Evolutionary conservation across 495 filamentous ascomycete species (phyloP).

Genomic region (Neurospora tetraspora): DNA sequence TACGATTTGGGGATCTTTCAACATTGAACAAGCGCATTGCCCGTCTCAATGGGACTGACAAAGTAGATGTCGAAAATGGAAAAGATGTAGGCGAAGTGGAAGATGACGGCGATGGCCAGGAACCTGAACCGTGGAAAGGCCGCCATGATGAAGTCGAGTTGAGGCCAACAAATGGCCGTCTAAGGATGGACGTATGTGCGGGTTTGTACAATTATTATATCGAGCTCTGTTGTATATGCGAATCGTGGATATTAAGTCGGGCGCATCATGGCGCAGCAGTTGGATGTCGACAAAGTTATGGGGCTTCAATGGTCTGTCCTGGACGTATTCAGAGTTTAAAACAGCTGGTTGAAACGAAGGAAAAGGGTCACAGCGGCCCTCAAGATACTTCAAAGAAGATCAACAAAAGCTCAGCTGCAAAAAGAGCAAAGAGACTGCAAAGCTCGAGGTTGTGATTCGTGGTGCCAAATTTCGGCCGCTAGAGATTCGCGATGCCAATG

Average conservation of each 20-base stretch:
- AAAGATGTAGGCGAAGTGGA: conserved; percentile 89
- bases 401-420: not conserved
- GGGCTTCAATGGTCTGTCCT: not conserved
- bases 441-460: not conserved
- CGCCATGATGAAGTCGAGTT: conserved; percentile 46
- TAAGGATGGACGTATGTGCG: conserved; percentile 1
- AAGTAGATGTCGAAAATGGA: conserved; percentile 99
- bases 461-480: not conserved
- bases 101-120: conserved; percentile 80
- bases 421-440: not conserved
- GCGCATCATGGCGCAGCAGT: conserved; percentile 12
- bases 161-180: conserved; percentile 6
- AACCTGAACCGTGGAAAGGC: conserved; percentile 79
- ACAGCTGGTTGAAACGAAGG: not conserved
- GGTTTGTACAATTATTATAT: not conserved
- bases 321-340: not conserved
- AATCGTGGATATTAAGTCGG: not conserved
- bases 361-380: not conserved
- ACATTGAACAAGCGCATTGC: conserved; percentile 77
- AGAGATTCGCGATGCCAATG: not conserved
- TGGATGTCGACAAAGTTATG: too few species aligned
- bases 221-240: not conserved
- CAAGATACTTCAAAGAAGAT: not conserved
- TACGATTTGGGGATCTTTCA: conserved; percentile 46
- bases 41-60: conserved; percentile 92